Evolutionary conservation across 2,329 filamentous ascomycete species (phyloP).

Genomic region (Lachnellula hyalina): DNA sequence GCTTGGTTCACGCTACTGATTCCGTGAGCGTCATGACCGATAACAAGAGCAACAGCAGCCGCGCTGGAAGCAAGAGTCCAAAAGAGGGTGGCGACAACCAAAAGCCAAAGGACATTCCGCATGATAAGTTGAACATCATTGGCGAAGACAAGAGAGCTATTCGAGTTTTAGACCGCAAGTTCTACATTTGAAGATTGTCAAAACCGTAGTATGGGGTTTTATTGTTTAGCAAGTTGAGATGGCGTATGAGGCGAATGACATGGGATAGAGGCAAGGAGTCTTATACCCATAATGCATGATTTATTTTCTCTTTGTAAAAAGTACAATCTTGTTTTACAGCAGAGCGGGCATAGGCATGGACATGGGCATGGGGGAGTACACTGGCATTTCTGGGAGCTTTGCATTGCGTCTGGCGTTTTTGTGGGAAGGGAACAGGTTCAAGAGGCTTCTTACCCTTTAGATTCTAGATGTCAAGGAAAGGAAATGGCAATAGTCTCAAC

Average conservation of each 20-base stretch:
- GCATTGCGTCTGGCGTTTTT: slow-evolving; percentile 16
- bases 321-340: not conserved
- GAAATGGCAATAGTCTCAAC: too few relatives aligned
- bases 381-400: not conserved
- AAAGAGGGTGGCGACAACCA: slow-evolving; percentile 15
- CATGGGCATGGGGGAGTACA: not conserved
- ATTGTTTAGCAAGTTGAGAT: too few relatives aligned
- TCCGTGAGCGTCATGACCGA: slow-evolving; percentile 26
- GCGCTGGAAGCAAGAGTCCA: slow-evolving; percentile 26
- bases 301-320: not conserved
- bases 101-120: slow-evolving; percentile 50
- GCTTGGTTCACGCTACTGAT: slow-evolving; percentile 28
- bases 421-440: not conserved
- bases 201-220: too few relatives aligned
- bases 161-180: slow-evolving; percentile 59
- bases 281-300: not conserved
- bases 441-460: too few relatives aligned
- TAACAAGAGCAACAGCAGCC: slow-evolving; percentile 27
- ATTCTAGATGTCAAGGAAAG: too few relatives aligned
- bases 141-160: slow-evolving; percentile 63
- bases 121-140: slow-evolving; percentile 44
- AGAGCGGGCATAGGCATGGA: not conserved
- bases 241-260: not conserved
- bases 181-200: slow-evolving; percentile 32
- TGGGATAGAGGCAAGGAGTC: not conserved